Conservation (phyloP, 192 early-diverging fungal species). For the Rhizophlyctis rosea region DNA sequence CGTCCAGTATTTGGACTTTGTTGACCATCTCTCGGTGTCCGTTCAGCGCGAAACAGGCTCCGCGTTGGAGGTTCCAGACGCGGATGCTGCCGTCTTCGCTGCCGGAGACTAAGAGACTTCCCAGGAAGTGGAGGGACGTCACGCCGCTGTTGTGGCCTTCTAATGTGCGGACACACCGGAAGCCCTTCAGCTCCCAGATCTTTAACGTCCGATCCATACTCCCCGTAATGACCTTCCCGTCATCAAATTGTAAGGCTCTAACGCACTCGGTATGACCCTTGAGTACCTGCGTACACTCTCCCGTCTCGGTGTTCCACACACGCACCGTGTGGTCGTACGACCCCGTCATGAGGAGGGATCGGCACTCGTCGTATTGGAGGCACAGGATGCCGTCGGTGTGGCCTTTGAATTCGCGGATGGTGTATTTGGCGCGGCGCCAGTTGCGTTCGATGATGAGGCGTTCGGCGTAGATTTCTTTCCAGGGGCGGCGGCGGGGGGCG, state of each 20-base stretch:
- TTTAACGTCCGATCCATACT: constrained; percentile 88
- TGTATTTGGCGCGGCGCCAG: constrained; percentile 84
- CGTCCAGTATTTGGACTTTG: constrained; percentile 70
- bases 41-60: constrained; percentile 64
- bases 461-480: constrained; percentile 96
- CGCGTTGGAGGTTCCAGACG: constrained; percentile 77
- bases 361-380: constrained; percentile 78
- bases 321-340: constrained; percentile 83
- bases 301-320: constrained; percentile 85
- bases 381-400: constrained; percentile 91
- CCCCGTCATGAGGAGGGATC: constrained; percentile 74
- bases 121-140: constrained; percentile 76
- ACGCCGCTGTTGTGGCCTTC: constrained; percentile 77
- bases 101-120: constrained; percentile 78
- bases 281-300: constrained; percentile 72
- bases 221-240: constrained; percentile 87
- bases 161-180: constrained; percentile 81
- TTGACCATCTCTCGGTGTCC: constrained; percentile 95
- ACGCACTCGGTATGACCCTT: constrained; percentile 85
- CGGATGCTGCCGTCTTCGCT: constrained; percentile 78
- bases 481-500: constrained; percentile 52
- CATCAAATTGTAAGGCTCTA: constrained; percentile 89
- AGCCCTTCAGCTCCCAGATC: constrained; percentile 88
- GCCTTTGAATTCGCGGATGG: constrained; percentile 58
- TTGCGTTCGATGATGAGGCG: constrained; percentile 88